Base-by-base conservation (phyloP, 345 rosid genomes). In the Bretschneidera sinensis region DNA sequence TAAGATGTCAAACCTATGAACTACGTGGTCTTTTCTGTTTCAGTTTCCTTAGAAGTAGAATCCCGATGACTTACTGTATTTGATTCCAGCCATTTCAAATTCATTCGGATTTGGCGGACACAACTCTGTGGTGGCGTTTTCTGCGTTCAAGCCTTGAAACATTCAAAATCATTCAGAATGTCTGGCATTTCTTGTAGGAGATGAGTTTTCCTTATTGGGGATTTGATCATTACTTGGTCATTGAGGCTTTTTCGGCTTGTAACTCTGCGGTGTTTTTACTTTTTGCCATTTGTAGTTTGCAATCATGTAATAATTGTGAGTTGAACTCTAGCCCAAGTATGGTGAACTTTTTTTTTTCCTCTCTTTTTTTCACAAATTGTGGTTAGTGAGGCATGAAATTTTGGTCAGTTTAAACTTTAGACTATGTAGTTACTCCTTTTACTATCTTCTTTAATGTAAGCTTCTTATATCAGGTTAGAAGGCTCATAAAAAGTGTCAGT, bases 51-150 rank as follows among this genome's bases (percentile, higher is more conserved):
- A 1, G 45, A 39, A 11, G 45, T 39, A 39, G 10, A 49, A 18
- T 10, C n/a, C 24, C 23, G 17, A 54, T 54, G 54, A 19, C 39
- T 35, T 15, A 23, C 53, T 14, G 17, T 6, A 23, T 6, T 61
- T 60, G 55, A 71, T 61, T 78, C 59, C 87, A 95, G 98, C 85
- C 60, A 95, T 95, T 60, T 91, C 98, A 47, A 91, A 95, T 75
- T 95, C 99, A 0, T 95, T 91, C 0, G 98, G 99, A 34, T 95
- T 95, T 5, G 97, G 98, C 57, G 99, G 99, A 76, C 99, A 95
- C 78, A 95, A 95, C 87, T 88, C 99, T 0, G 99, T 94, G 0
- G 99, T 88, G 24, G 89, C 86, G 2, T 94, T 94, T 69, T 86
- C 97, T 48, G 79, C 96, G 20, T 94, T 83, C 79, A 88, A 77